Conservation (phyloP, 495 filamentous ascomycete species). For the Haplographium delicatum region DNA sequence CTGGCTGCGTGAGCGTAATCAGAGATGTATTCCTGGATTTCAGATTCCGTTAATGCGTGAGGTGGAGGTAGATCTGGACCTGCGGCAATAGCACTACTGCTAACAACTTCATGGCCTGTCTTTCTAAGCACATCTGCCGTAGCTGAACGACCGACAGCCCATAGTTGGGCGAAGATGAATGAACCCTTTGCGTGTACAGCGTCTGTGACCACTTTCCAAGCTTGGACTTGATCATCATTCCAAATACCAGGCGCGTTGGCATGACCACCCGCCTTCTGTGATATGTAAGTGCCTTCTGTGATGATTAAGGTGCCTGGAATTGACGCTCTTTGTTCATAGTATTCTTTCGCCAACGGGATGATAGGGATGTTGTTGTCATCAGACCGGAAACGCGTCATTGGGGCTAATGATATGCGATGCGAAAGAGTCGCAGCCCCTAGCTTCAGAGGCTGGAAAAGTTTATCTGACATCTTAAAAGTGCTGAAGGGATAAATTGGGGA, state of each 20-base stretch:
- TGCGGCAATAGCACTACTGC: slow-evolving; percentile 42
- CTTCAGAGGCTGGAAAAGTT: slow-evolving; percentile 34
- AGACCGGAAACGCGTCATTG: slow-evolving; percentile 39
- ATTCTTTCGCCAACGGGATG: slow-evolving; percentile 38
- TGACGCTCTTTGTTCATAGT: slow-evolving; percentile 57
- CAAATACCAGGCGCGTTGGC: slow-evolving; percentile 59
- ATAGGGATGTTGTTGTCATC: slow-evolving; percentile 37
- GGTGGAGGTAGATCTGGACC: slow-evolving; percentile 34
- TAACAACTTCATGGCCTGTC: slow-evolving; percentile 33
- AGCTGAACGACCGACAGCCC: slow-evolving; percentile 57
- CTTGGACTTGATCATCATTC: slow-evolving; percentile 50
- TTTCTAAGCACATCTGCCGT: slow-evolving; percentile 32
- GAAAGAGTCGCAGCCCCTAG: slow-evolving; percentile 30
- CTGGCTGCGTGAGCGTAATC: slow-evolving; percentile 55
- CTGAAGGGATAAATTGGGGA: too few relatives aligned
- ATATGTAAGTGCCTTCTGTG: slow-evolving; percentile 62
- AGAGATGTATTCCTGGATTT: slow-evolving; percentile 48
- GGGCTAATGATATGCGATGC: slow-evolving; percentile 38
- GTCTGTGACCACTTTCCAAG: slow-evolving; percentile 58
- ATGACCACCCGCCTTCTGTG: slow-evolving; percentile 44
- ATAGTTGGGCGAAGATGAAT: slow-evolving; percentile 62
- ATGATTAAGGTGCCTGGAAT: slow-evolving; percentile 57
- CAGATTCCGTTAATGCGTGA: slow-evolving; percentile 39
- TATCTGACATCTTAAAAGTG: neutral
- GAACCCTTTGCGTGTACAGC: slow-evolving; percentile 61